Percentiles rank a stretch among this genome's conserved stretches.
Conservation (phyloP, 2,329 filamentous ascomycete species). For the Endoconidiophora polonica region DNA sequence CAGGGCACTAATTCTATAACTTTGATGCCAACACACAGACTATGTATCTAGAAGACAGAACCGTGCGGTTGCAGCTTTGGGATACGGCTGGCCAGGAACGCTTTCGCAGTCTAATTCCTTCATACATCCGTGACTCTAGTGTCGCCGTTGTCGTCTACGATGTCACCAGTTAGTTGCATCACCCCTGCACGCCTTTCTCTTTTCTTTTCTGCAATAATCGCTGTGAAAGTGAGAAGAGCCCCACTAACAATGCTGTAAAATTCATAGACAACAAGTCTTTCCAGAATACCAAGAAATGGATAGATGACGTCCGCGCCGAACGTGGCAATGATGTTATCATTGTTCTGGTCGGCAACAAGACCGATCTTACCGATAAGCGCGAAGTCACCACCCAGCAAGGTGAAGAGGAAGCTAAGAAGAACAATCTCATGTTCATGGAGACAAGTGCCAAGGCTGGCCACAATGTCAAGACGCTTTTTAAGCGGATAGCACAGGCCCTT, state of each 20-base stretch:
- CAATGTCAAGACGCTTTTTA: slow-evolving; percentile 95
- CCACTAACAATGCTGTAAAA: slow-evolving; percentile 2
- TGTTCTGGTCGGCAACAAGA: slow-evolving; percentile 97
- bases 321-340: slow-evolving; percentile 98
- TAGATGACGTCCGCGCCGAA: slow-evolving; percentile 93
- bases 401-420: slow-evolving; percentile 95
- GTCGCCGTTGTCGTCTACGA: slow-evolving; percentile 98
- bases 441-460: slow-evolving; percentile 95
- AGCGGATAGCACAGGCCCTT: slow-evolving; percentile 92
- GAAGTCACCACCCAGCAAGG: slow-evolving; percentile 94
- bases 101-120: slow-evolving; percentile 92
- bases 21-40: slow-evolving; percentile 37
- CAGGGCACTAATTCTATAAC: slow-evolving; percentile 1
- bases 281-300: slow-evolving; percentile 98
- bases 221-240: background rate
- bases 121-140: slow-evolving; percentile 94
- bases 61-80: slow-evolving; percentile 93
- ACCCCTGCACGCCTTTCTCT: background rate
- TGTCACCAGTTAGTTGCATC: slow-evolving; percentile 54
- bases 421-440: slow-evolving; percentile 97
- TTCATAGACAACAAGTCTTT: slow-evolving; percentile 73
- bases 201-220: background rate
- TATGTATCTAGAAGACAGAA: slow-evolving; percentile 98
- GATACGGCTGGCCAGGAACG: slow-evolving; percentile 96
- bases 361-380: slow-evolving; percentile 92